Base-by-base conservation (phyloP, 2,329 filamentous ascomycete genomes). In the Mariannaea elegans region DNA sequence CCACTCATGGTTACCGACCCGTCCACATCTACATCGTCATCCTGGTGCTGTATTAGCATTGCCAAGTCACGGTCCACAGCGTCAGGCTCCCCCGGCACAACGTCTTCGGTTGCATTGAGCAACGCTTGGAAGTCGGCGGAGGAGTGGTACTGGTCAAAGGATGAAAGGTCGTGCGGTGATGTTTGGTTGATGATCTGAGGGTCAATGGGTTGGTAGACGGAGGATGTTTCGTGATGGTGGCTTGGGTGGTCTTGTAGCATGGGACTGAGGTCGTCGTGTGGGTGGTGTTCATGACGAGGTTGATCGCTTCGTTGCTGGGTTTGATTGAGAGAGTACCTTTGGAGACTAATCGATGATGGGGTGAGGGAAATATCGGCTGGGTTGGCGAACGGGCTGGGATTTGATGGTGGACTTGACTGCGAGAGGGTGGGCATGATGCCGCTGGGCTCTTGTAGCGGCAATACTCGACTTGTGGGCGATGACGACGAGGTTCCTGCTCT, bases 161-260 rank as follows among this genome's bases (percentile, higher is more conserved):
- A 65, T 44, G 68, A 70, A 56, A 79, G 64, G 56, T 74, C 71
- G 46, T 73, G 70, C 8, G 70, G 69, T 34, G 73, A 70, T 21
- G 75, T 67, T 50, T 82, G 80, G 44, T 77, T 81, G 65, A 86
- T 86, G 53, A 87, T 86, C 65, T 84, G 83, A n/a, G 84, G 84
- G 68, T 87, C 84, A 71, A 87, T 86, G 23, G 84, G 84, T 52
- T 85, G 82, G 69, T 83, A 84, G 24, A 80, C 73, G 27, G 75
- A 74, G 19, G 74, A 63, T 21, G 72, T 62, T 45, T 76, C 73
- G 45, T 79, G 75, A 48, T 65, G 57, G 51, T 60, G 51, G 53
- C 58, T 66, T 54, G 13, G 74, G 64, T 56, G 75, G 52, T 73
- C 71, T 65, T 58, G 76, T 66, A 72, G 65, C 69, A 72, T 71